Base-by-base conservation (phyloP, 768 basidiomycete species). In the Leccinum ochraceum region DNA sequence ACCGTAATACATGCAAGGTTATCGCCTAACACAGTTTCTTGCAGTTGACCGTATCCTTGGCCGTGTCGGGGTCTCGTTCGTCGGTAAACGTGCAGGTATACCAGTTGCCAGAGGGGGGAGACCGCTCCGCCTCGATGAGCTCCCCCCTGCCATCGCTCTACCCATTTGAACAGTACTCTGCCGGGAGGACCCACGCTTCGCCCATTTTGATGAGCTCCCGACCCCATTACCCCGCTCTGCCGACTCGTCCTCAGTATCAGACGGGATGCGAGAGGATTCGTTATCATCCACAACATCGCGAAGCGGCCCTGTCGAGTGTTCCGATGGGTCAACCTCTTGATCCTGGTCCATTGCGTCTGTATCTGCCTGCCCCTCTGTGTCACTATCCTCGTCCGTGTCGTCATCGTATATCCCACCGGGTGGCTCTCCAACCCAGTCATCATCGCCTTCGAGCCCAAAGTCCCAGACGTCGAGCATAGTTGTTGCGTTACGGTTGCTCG, bases 401-500 rank as follows among this genome's bases (percentile, higher is more conserved):
- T 85, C 89, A 66, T 92, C 91, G 67, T 92, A 91, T 51, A 90
- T 75, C 13, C 89, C 88, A 44, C 83, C 83, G 13, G 87, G 82
- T 0, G 89, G 88, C 69, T 92, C 91, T 11, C 90, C 90, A 51
- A 89, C 77, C 90, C 92, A 92, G 55, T 86, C 89, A n/a, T 89
- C 88, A 60, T 88, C 89, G 11, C 75, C 69, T 58, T 87, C 89
- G 54, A 78, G 80, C 16, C 89, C 92, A 71, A 94, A 94, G 79
- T 94, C 91, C 92, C 92, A 94, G 26, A 94, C 92, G 68, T 94
- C 92, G 57, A 94, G 78, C 59, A 90, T 87, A 4, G 92, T 94
- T 6, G 83, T 75, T 65, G 90, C 85, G 62, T 84, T 84, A 59
- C 88, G 81, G 66, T 94, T 93, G 70, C 91, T 93, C 32, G 97